Evolutionary conservation across 441 rosid genomes (phyloP), one percentile per base, ranked within the genome.

Genomic region (Erodium texanum): DNA sequence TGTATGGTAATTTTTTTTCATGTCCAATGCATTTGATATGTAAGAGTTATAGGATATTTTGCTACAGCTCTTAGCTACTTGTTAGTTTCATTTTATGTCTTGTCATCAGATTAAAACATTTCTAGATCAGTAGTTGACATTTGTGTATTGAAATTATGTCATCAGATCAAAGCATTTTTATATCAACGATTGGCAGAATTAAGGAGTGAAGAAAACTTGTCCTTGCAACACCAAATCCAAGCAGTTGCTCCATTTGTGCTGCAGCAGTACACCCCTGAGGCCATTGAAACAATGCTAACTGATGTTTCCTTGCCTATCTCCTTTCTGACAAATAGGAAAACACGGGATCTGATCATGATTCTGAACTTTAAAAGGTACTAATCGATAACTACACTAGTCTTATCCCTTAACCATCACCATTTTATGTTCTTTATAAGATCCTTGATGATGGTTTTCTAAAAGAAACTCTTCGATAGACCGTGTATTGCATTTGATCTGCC

Each of bases 161-260:
- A n/a, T 68, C 81, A 94, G 97, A 74, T 89, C 64, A 94, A 88
- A 83, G 92, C 99, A 68, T 92, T 94, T 79, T 76, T 92, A 77
- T 83, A 80, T 72, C 97, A 88, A 73, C 86, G 95, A 52, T 70
- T 83, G 81, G 82, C 80, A 62, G 99, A 92, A 79, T 79, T 89
- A 75, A 87, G 78, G 76, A 86, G 80, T 69, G 86, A 76, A 72
- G 99, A 92, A 75, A 87, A 93, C 36, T 70, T 89, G 76, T 88
- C 99, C 68, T 74, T 94, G 86, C 92, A 87, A 79, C 92, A 94
- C 83, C 96, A 87, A 82, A 91, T 92, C 70, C 99, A 92, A 79
- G 86, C 99, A 62, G 93, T 86, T 77, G 82, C 96, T 70, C 89
- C 99, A 24, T 76, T 89, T 85, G 90, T 94, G 75, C 82, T 94